Conservation (phyloP, 163 green algal species). For the Chloroidium sp. region DNA sequence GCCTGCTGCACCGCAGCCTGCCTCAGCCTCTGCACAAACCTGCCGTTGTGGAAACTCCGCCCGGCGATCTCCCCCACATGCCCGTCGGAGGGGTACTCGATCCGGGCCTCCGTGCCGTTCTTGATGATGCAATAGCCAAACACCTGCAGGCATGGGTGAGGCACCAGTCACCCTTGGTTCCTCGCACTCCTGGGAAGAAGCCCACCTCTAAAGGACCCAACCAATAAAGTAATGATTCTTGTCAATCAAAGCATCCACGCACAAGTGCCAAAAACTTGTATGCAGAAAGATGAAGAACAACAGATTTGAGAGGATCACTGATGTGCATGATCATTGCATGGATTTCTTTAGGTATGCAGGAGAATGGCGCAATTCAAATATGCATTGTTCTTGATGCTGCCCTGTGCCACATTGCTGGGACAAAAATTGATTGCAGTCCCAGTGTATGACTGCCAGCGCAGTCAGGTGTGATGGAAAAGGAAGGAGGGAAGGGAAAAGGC, state of each 20-base stretch:
- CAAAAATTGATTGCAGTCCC: neutral
- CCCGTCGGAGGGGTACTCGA: conserved; percentile 81
- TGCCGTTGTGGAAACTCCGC: conserved; percentile 88
- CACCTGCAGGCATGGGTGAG: conserved; percentile 44
- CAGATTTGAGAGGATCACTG: no score
- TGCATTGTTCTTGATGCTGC: no score
- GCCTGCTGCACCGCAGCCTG: conserved; percentile 35
- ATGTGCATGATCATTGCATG: no score
- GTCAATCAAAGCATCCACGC: no score
- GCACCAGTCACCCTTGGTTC: neutral
- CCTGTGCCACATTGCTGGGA: neutral
- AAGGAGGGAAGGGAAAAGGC: neutral
- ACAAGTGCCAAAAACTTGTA: no score
- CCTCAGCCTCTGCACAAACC: conserved; percentile 89
- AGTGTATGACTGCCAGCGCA: neutral
- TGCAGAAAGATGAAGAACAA: no score
- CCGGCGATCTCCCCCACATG: conserved; percentile 69
- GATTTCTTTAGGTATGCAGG: no score
- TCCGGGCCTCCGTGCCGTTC: conserved; percentile 52
- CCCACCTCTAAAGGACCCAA: no score
- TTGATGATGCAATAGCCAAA: conserved; percentile 95
- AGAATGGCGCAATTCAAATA: no score
- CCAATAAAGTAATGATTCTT: no score
- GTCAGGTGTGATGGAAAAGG: neutral
- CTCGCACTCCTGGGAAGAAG: no score